Base-by-base conservation (phyloP, 495 filamentous ascomycete species). In the Peziza echinospora region DNA sequence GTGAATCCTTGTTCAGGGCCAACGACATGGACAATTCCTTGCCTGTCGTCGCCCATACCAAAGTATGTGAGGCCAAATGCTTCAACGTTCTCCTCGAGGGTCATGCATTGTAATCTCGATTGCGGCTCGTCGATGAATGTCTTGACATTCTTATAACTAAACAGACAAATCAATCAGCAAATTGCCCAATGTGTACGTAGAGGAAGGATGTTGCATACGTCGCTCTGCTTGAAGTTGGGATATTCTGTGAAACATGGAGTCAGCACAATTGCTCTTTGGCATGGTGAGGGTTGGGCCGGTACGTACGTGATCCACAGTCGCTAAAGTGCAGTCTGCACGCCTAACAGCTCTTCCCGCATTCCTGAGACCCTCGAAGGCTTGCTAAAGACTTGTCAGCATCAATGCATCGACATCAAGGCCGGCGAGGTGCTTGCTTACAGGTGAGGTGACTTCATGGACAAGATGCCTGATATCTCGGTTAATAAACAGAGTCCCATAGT, bases 1-100 rank as follows among this genome's bases (percentile, higher is more conserved):
- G 89, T 97, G 70, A 97, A 97, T 50, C 89, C 89, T 63, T 97
- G 89, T 70, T 97, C 89, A 34, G 89, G 89, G n/a, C 89, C 89
- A 54, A 97, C 93, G 58, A 97, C 80, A 64, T 97, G 89, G 37
- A 97, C 89, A 59, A 97, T 97, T 53, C 89, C 89, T 67, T 97
- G 89, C 24, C 89, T 74, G 69, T 92, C 92, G 64, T 96, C 89
- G 34, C 77, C 84, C 49, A 97, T 76, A 44, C 89, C 89, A 55
- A 97, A 97, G 65, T 94, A 97, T 59, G 89, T 94, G 58, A 97
- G 71, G 53, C 81, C 84, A 53, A 94, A 94, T 47, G 84, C 80
- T 65, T 92, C 91, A 49, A 97, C 89, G 58, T 97, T 97, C 50
- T 94, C 76, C 62, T 97, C 89, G 24, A 97, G 76, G 30, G 89